Base-by-base conservation (phyloP, 192 early-diverging fungal genomes). In the Dimargaris xerosporica region DNA sequence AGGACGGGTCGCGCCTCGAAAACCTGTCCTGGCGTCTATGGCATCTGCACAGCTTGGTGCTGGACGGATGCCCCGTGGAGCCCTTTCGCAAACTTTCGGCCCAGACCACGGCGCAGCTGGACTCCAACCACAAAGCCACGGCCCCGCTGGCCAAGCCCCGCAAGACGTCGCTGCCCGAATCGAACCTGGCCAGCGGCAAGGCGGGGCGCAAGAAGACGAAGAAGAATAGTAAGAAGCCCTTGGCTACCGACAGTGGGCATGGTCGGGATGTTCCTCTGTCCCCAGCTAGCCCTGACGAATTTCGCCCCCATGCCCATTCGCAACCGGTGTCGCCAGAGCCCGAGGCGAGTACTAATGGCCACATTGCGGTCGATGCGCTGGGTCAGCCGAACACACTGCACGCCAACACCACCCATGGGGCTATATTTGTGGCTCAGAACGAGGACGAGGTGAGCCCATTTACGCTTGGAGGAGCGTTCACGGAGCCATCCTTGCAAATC, bases 21-120 rank as follows among this genome's bases (percentile, higher is more conserved):
- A 91, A 91, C 66, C 77, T 90, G 61, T 90, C 88, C 28, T 91
- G 89, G 89, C 73, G 89, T 41, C 69, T 91, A 39, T 91, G 89
- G 89, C 86, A 87, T 64, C 71, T 86, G 65, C 85, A 90, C 54
- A 78, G 85, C 55, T 67, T 78, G 29, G 64, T 74, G 39, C 73
- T 81, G 44, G 79, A 85, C 45, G 78, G 75, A 31, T 60, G n/a
- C 65, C 72, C 54, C 62, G 71, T 42, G 51, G 76, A 64, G 75
- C 73, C 60, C 64, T 73, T 70, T 66, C 76, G 74, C 60, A 85
- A 80, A 62, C 75, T 85, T 34, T 80, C 80, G 29, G 70, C 76
- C 1, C 65, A 69, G 10, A 78, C 82, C 34, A 80, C 82, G 15
- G 65, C 71, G 59, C 77, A 84, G 69, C 73, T 84, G 12, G 78